Conservation (phyloP, 805 yeast species). For the Myxozyma mucilagina region DNA sequence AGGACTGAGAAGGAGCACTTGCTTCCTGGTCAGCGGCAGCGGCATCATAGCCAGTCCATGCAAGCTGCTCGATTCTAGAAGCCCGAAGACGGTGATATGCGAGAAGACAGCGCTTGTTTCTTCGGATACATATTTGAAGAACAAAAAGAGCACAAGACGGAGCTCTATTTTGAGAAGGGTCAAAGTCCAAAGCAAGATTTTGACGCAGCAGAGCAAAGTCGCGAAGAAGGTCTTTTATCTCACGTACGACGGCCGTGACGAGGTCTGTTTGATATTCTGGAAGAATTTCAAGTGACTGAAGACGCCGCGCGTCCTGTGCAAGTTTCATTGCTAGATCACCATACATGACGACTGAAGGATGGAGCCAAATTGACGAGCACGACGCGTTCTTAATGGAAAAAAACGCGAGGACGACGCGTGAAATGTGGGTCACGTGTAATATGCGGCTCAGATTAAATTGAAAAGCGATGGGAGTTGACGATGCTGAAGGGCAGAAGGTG, state of each 20-base stretch:
- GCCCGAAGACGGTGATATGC: slow-evolving; percentile 80
- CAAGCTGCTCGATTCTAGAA: slow-evolving; percentile 51
- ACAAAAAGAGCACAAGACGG: slow-evolving; percentile 51
- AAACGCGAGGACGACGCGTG: slow-evolving; percentile 3
- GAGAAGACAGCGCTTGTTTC: slow-evolving; percentile 85
- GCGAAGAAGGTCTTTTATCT: slow-evolving; percentile 52
- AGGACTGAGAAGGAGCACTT: slow-evolving; percentile 35
- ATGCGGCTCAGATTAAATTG: neutral
- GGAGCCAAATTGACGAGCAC: neutral
- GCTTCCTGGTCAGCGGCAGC: slow-evolving; percentile 42
- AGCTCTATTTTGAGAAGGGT: slow-evolving; percentile 38
- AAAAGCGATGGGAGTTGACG: too few relatives aligned
- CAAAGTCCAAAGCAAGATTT: slow-evolving; percentile 23
- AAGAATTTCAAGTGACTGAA: slow-evolving; percentile 60
- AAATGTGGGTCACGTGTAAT: slow-evolving; percentile 1
- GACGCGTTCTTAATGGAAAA: neutral
- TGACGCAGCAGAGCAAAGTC: slow-evolving; percentile 41
- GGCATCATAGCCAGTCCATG: slow-evolving; percentile 33
- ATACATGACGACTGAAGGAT: slow-evolving; percentile 55
- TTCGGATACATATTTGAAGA: slow-evolving; percentile 70
- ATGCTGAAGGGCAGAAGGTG: too few relatives aligned
- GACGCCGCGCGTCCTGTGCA: slow-evolving; percentile 80
- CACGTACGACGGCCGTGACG: slow-evolving; percentile 68
- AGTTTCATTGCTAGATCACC: slow-evolving; percentile 86
- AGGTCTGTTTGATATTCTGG: slow-evolving; percentile 74